Base-by-base conservation (phyloP, 1,284 basidiomycete species). In the Trametes pubescens region DNA sequence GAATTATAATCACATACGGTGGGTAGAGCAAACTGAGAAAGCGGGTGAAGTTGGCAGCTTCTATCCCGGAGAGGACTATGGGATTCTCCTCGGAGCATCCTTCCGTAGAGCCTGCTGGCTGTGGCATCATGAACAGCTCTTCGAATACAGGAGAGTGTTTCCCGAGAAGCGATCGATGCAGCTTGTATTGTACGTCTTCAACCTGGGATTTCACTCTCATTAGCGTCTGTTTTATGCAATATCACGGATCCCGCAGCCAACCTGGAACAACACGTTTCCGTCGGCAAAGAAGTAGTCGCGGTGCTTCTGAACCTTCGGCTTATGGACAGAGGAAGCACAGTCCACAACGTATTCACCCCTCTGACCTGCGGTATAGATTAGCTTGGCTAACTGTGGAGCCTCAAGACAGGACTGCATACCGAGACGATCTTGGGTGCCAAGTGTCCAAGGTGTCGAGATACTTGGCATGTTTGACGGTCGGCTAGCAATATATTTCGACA, bases 21-120 rank as follows among this genome's bases (percentile, higher is more conserved):
- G 69, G 69, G 48, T 71, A 71, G 7, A 71, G 54, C 4, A 71
- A 51, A 47, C 53, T 61, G 9, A 71, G 51, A 7, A 71, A 56
- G 11, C 61, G 64, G 13, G 61, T 67, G 49, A 71, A 71, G 43
- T 67, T 49, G 4, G 37, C 40, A 0, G 63, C 61, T 18, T 59
- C n/a, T 9, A 69, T 65, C 0, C 64, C 69, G 3, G 57, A 32
- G 13, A 71, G 62, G 4, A 65, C 21, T 11, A 71, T 67, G 14
- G 67, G 69, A 22, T 65, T 62, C n/a, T 67, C 51, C 4, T 65
- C 65, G 18, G 61, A 46, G 18, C 59, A 32, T 6, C 69, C 69
- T 35, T 71, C 69, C 1, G 43, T 65, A 9, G 64, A 63, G 21
- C 57, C 62, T 7, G 40, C 21, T 0, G 69, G 65, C 22, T 66